These are phyloP conservation scores for Ophiostoma pallidulum DNA, from an alignment of 2,329 filamentous ascomycete genomes.

Conservation along the genomic window DNA sequence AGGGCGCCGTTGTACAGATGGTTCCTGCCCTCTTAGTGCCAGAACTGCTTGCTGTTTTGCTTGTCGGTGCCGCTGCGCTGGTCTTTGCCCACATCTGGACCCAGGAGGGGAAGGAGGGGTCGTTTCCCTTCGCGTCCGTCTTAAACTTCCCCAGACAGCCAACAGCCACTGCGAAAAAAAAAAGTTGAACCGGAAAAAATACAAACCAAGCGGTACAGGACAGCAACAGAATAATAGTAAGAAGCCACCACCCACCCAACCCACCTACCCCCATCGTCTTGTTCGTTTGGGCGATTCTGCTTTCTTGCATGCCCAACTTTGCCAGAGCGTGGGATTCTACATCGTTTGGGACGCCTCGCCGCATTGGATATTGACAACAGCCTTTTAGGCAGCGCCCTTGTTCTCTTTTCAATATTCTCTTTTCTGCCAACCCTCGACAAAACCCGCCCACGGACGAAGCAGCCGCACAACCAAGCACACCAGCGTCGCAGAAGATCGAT, in stretches of 20 bases:
- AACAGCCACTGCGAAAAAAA: slow-evolving; percentile 9
- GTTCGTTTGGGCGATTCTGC: not conserved
- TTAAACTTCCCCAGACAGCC: slow-evolving; percentile 14
- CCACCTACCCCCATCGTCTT: too few species aligned
- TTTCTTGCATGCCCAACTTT: not conserved
- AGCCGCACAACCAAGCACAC: not conserved
- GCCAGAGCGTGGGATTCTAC: not conserved
- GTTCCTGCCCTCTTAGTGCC: too few species aligned
- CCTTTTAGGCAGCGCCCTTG: not conserved
- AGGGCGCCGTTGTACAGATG: too few species aligned
- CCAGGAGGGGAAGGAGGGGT: slow-evolving; percentile 14
- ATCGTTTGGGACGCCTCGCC: not conserved
- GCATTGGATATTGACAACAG: slow-evolving; percentile 5
- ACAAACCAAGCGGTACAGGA: slow-evolving; percentile 2
- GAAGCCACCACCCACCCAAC: not conserved
- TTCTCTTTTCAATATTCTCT: not conserved
- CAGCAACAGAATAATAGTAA: not conserved
- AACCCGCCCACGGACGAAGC: not conserved
- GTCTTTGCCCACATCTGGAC: not conserved
- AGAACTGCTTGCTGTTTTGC: not conserved
- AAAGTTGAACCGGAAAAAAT: slow-evolving; percentile 3
- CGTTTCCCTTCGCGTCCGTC: slow-evolving; percentile 1
- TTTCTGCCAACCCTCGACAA: not conserved
- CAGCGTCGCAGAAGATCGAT: not conserved
- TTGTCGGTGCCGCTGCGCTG: not conserved